These are phyloP conservation scores for Smallanthus sonchifolius DNA, from an alignment of 129 eudicot genomes.

Conservation along the genomic window DNA sequence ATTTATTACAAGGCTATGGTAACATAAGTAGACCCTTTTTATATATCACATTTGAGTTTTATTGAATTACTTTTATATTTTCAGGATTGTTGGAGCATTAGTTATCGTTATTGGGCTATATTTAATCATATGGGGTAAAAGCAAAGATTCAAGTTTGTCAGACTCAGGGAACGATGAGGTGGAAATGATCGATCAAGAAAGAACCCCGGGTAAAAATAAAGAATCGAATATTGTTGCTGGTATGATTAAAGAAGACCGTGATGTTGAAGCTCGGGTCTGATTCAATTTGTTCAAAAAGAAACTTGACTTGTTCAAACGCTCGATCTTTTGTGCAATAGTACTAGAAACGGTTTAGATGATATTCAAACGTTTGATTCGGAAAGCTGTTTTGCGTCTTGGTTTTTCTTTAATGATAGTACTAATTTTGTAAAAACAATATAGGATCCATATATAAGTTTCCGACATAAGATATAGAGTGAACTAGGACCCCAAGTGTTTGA, in stretches of 20 bases:
- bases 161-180: constrained; percentile 22
- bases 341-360: constrained; percentile 6
- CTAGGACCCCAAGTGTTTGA: too few species aligned
- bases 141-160: constrained; percentile 37
- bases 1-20: background rate
- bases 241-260: constrained; percentile 10
- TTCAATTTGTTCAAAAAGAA: constrained; percentile 5
- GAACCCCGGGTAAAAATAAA: background rate
- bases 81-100: constrained; percentile 41
- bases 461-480: constrained; percentile 1
- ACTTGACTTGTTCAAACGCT: constrained; percentile 1
- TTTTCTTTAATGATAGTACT: background rate
- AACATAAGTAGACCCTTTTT: background rate
- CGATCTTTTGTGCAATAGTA: background rate
- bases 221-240: constrained; percentile 6
- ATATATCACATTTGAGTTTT: background rate
- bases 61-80: background rate
- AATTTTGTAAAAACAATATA: background rate
- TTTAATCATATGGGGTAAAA: constrained; percentile 55
- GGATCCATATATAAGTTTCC: background rate
- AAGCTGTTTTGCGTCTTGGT: background rate
- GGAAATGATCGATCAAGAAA: constrained; percentile 11
- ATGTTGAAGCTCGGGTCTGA: constrained; percentile 21
- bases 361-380: constrained; percentile 17
- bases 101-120: constrained; percentile 44